A percentile compares a stretch with the other conserved stretches of the same genome.
These are phyloP conservation scores for Ganoderma lucidum DNA, from an alignment of 1,284 basidiomycete genomes.

Conservation along the genomic window DNA sequence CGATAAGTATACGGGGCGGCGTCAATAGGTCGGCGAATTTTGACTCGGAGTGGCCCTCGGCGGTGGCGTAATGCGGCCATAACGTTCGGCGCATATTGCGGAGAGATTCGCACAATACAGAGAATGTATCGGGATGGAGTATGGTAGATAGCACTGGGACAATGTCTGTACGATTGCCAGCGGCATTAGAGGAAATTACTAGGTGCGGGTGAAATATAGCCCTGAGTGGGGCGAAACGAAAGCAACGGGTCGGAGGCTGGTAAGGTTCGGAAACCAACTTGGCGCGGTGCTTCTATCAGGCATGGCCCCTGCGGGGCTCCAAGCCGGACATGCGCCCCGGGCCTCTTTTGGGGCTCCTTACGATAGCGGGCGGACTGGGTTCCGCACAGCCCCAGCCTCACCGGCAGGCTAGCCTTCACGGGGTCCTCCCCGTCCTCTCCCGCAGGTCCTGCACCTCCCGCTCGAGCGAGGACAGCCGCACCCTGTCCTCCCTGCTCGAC, in stretches of 20 bases:
- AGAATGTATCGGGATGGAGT: neutral
- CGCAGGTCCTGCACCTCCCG: conserved; percentile 58
- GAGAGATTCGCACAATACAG: neutral
- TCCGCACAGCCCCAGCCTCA: no score
- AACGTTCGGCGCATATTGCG: neutral
- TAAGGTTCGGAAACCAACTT: neutral
- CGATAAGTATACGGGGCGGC: neutral
- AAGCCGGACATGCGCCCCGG: neutral
- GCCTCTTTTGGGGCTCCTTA: neutral
- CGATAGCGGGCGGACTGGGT: neutral
- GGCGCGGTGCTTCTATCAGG: neutral
- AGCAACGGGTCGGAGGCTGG: neutral
- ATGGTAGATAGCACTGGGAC: neutral
- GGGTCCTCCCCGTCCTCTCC: conserved; percentile 20
- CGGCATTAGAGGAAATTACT: conserved; percentile 1
- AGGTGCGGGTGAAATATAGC: neutral
- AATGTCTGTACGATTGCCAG: neutral
- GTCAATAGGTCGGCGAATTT: neutral
- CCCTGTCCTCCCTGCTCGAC: conserved; percentile 53
- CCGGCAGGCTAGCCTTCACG: conserved; percentile 17
- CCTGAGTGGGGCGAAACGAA: neutral
- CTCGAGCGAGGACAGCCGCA: conserved; percentile 47
- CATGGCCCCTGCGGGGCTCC: neutral
- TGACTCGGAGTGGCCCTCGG: neutral
- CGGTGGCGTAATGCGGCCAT: neutral